Conservation (phyloP, 345 rosid genomes). For the Eucalyptus sp. region DNA sequence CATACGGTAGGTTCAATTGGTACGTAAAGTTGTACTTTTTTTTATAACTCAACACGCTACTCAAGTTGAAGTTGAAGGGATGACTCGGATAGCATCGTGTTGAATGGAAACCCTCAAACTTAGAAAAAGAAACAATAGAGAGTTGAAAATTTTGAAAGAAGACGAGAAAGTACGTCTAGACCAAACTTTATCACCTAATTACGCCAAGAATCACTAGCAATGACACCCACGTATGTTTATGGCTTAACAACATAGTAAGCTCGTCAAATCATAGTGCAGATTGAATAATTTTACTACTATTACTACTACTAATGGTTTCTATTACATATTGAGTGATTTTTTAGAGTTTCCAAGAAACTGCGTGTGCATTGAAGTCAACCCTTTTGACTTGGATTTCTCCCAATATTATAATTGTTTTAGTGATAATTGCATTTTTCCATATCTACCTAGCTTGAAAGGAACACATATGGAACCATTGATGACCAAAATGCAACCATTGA, state of each 20-base stretch:
- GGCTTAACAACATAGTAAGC: background rate
- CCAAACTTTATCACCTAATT: background rate
- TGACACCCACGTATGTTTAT: background rate
- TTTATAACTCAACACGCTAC: background rate
- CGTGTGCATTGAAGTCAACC: no score
- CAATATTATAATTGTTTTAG: background rate
- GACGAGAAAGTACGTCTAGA: background rate
- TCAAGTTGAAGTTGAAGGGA: background rate
- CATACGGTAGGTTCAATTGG: background rate
- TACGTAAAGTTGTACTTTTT: background rate
- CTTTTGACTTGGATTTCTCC: background rate
- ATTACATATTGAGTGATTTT: no score
- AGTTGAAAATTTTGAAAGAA: background rate
- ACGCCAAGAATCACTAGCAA: background rate
- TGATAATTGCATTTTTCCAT: background rate
- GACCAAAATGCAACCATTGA: background rate
- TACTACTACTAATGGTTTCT: no score
- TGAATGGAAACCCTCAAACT: background rate
- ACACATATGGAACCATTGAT: background rate
- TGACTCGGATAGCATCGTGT: background rate
- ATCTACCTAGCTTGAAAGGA: background rate
- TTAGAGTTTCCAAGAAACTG: no score
- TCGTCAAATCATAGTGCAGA: background rate
- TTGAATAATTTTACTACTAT: background rate
- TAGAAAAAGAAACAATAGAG: background rate